Percentiles rank a stretch among this genome's conserved stretches.
phyloP scores from a whole-genome alignment of 805 yeast species.

The Tetrapisispora pingtungensis region DNA sequence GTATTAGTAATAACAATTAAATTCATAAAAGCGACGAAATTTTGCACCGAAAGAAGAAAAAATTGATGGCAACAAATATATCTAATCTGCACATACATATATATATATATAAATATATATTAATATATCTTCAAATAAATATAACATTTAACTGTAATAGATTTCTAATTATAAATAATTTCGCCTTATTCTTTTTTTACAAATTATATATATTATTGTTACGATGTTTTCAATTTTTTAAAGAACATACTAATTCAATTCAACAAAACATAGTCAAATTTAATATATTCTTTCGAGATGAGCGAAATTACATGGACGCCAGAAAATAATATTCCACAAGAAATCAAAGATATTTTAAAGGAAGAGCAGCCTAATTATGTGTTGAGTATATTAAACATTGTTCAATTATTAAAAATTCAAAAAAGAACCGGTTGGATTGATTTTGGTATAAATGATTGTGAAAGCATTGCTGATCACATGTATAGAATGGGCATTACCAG shows the following conservation, averaged over 20 bases:
- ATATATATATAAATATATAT: no score
- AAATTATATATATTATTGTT: neutral
- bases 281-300: neutral
- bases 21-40: no score
- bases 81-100: neutral
- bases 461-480: slow-evolving; percentile 90
- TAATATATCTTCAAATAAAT: no score
- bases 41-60: neutral
- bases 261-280: no score
- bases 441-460: slow-evolving; percentile 35
- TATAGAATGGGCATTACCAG: slow-evolving; percentile 82
- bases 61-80: neutral
- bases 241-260: no score
- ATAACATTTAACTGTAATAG: no score
- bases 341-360: slow-evolving; percentile 23
- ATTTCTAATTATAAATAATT: no score
- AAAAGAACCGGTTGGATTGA: slow-evolving; percentile 93
- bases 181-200: neutral
- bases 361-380: slow-evolving; percentile 32
- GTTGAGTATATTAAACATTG: slow-evolving; percentile 50
- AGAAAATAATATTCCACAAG: slow-evolving; percentile 33
- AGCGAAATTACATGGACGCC: slow-evolving; percentile 34
- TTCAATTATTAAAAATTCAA: slow-evolving; percentile 64
- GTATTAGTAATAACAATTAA: neutral
- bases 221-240: no score